Percentiles rank a stretch among this genome's conserved stretches.
Evolutionary conservation across 2,329 filamentous ascomycete genomes (phyloP).

Genomic region (Fusarium gaditjirri): DNA sequence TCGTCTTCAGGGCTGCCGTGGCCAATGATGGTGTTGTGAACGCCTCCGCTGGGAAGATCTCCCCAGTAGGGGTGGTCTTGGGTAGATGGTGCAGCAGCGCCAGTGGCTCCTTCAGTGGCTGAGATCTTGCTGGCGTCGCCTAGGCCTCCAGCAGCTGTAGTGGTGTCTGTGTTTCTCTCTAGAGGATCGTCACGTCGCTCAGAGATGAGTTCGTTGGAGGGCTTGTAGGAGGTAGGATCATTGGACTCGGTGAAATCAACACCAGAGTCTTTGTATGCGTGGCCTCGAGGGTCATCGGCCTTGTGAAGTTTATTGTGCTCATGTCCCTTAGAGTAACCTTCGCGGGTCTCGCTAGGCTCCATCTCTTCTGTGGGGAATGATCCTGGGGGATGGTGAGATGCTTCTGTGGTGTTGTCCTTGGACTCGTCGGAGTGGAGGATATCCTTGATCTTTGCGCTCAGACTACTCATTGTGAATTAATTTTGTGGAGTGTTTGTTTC

Average conservation of each 20-base stretch:
- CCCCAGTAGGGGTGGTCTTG: conserved; percentile 38
- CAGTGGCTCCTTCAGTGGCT: not conserved
- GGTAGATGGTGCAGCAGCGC: not conserved
- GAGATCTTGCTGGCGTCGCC: not conserved
- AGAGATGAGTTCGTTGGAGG: not conserved
- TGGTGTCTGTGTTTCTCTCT: not conserved
- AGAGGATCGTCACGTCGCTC: conserved; percentile 6
- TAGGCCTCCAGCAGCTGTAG: not conserved
- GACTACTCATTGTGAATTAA: conserved; percentile 10
- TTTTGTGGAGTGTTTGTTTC: not conserved
- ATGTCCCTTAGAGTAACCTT: conserved; percentile 6
- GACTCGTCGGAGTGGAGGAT: conserved; percentile 11
- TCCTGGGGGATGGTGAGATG: conserved; percentile 29
- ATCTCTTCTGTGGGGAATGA: conserved; percentile 34
- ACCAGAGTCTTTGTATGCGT: conserved; percentile 31
- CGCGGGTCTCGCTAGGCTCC: conserved; percentile 5
- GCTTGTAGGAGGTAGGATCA: not conserved
- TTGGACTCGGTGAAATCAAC: conserved; percentile 13
- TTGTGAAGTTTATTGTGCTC: conserved; percentile 40
- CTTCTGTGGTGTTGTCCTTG: conserved; percentile 3
- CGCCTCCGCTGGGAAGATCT: conserved; percentile 19
- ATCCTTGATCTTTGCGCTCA: conserved; percentile 30
- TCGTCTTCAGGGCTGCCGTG: conserved; percentile 28
- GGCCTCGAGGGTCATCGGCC: conserved; percentile 30
- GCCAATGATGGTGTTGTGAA: conserved; percentile 21